Percentiles rank a stretch among this genome's conserved stretches.
These are phyloP conservation scores for Diaporthe longicolla DNA, from an alignment of 2,329 filamentous ascomycete genomes.

Conservation along the genomic window DNA sequence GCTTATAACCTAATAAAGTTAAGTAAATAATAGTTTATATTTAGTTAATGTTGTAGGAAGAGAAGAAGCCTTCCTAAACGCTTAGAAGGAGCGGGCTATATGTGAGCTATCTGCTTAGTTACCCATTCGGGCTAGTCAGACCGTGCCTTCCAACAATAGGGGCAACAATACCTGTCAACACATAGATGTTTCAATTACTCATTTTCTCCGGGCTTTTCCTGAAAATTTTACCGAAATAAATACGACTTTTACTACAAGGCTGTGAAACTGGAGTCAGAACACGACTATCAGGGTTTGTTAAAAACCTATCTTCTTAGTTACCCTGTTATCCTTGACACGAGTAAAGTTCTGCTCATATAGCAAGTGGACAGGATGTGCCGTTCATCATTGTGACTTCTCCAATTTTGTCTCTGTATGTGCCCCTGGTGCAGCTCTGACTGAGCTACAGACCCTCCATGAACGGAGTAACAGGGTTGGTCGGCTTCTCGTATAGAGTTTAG, in stretches of 20 bases:
- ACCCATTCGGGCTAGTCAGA: too few species aligned
- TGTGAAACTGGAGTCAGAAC: constrained; percentile 7
- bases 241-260: neutral
- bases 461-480: neutral
- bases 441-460: neutral
- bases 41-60: too few species aligned
- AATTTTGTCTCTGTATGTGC: constrained; percentile 9
- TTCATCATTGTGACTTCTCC: constrained; percentile 9
- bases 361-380: neutral
- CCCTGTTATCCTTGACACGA: neutral
- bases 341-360: constrained; percentile 1
- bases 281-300: neutral
- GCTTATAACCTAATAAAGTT: too few species aligned
- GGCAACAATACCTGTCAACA: neutral
- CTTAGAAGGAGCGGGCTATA: too few species aligned
- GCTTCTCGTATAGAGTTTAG: too few species aligned
- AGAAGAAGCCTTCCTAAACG: too few species aligned
- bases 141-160: too few species aligned
- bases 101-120: too few species aligned
- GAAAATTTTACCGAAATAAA: neutral
- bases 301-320: too few species aligned
- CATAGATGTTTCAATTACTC: neutral
- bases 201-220: neutral
- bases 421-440: neutral
- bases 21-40: too few species aligned